Evolutionary conservation across 768 basidiomycete genomes (phyloP).

Genomic region (Fistulinella prunicolor): DNA sequence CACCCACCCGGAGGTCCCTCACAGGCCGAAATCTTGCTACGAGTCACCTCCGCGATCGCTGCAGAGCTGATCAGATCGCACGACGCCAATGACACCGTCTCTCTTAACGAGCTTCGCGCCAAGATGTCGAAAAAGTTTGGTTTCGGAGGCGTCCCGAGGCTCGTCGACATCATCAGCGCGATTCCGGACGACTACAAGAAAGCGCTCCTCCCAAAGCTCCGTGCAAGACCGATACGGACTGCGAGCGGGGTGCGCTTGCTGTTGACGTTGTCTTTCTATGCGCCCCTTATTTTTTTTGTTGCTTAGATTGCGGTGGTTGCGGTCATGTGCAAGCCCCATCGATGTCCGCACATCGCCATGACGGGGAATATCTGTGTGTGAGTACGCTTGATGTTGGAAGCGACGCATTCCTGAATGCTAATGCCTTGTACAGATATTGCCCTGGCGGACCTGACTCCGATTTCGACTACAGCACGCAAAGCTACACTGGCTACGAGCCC

Average conservation of each 20-base stretch:
- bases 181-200: constrained; percentile 98
- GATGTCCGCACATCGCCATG: constrained; percentile 99
- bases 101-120: constrained; percentile 83
- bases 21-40: constrained; percentile 85
- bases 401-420: constrained; percentile 4
- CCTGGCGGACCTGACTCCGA: constrained; percentile 99
- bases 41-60: constrained; percentile 93
- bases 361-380: constrained; percentile 99
- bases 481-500: constrained; percentile 92
- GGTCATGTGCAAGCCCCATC: constrained; percentile 99
- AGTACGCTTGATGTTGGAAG: constrained; percentile 24
- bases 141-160: constrained; percentile 81
- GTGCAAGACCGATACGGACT: constrained; percentile 91
- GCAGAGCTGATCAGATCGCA: constrained; percentile 89
- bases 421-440: constrained; percentile 65
- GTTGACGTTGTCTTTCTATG: background rate
- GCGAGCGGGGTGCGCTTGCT: constrained; percentile 78
- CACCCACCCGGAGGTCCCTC: constrained; percentile 55
- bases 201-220: constrained; percentile 81
- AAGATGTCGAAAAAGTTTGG: constrained; percentile 89
- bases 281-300: background rate
- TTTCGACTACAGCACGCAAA: constrained; percentile 98
- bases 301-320: constrained; percentile 94
- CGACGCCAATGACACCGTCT: constrained; percentile 71
- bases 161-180: constrained; percentile 98